Base-by-base conservation (phyloP, 148 eudicot genomes). In the Polygonum maritimum region DNA sequence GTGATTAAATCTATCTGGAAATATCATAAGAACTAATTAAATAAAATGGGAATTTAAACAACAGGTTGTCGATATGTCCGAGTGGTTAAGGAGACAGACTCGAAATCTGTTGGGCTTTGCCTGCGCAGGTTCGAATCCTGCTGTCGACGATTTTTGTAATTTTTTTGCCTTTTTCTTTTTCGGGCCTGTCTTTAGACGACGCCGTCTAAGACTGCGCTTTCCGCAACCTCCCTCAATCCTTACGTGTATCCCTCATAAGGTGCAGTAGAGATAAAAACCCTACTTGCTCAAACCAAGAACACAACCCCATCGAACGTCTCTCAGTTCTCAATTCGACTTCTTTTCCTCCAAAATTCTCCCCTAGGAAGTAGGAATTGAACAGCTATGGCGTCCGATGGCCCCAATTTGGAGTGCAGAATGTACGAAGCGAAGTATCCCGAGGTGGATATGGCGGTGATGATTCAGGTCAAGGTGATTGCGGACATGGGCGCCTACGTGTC, bases 121-220 rank as follows among this genome's bases (percentile, higher is more conserved):
- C 90, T 92, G 96, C 88, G 97, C 97, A 91, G 94, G 98, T 93
- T 93, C 94, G 98, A 93, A 88, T 90, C 97, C 98, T 93, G 94
- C 96, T 91, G 98, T 93, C 89, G 94, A 81, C 74, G 75, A 1
- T 51, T 57, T 36, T 77, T 77, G n/a, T 16, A 10, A 6, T 44
- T 48, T 67, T 62, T 74, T 60, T 19, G 2, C 9, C 16, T 33
- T 26, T 1, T 31, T 26, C 7, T 35, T 5, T 0, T 36, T 65
- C 14, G 14, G 40, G 31, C 31, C 36, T 36, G 3, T 15, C 41
- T 13, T 45, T 19, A 67, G 1, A 67, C 71, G 44, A 65, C 71
- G 67, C 14, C 67, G 67, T 60, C 14, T 60, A 60, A 26, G 38
- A 2, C 70, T 35, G n/a, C 70, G 18, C 35, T 26, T 26, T 22